Base-by-base conservation (phyloP, 2,329 filamentous ascomycete genomes). In the Talaromyces sp. region DNA sequence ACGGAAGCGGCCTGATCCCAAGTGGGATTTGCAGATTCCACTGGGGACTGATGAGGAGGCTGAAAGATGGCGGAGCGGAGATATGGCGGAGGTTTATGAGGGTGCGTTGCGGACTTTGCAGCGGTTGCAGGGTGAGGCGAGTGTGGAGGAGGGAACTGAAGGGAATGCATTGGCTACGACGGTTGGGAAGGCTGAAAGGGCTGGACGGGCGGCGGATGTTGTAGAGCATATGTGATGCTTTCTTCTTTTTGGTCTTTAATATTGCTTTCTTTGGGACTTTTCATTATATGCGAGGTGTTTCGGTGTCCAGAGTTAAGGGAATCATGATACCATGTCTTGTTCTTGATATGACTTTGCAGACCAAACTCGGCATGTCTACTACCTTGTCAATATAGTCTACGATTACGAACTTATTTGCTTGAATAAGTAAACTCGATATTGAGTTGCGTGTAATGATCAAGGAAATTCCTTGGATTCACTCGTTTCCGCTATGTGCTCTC, bases 161-260 rank as follows among this genome's bases (percentile, higher is more conserved):
- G 65, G 67, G 20, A 69, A 68, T 54, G 72, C 70, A 8, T 58
- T 79, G 49, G 76, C 77, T 13, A 75, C 73, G 49, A 76, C 77
- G 8, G 67, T 79, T 22, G 77, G 76, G 17, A 77, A 74, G 60
- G 71, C 74, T 16, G 76, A 80, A 58, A 68, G 77, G 49, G 77
- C 77, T 30, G 70, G 66, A 19, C 68, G 67, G 45, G 75, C 74
- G 33, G 75, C 70, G 20, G 77, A 79, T 47, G 75, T 78, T n/a
- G 73, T 78, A 52, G 75, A 79, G 61, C 70, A 69, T 56, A 73
- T 75, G 61, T 77, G 62, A 74, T 50, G 6, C 13, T 4, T 14
- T 6, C 37, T 47, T 52, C 46, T 22, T 3, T n/a, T 53, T 54
- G 44, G 30, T 35, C 40, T 27, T 55, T 52, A 43, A 45, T 41